Base-by-base conservation (phyloP, 306 rosid species). In the Neltuma alba region DNA sequence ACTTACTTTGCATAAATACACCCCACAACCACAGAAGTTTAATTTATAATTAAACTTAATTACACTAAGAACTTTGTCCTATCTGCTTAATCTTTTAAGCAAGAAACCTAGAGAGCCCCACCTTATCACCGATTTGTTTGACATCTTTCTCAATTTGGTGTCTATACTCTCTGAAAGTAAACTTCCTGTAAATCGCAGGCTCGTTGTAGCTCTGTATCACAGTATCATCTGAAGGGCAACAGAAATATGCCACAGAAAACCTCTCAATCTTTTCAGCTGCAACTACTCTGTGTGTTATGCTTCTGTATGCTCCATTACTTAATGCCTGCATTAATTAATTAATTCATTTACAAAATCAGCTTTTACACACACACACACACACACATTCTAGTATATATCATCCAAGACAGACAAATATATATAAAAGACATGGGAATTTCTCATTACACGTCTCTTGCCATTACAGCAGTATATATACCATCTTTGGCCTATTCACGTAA, bases 31-130 rank as follows among this genome's bases (percentile, higher is more conserved):
- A n/a, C n/a, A n/a, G n/a, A n/a, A n/a, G n/a, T n/a, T n/a, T n/a
- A n/a, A n/a, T n/a, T n/a, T n/a, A n/a, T n/a, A n/a, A n/a, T n/a
- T n/a, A n/a, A n/a, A n/a, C n/a, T n/a, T n/a, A n/a, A n/a, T n/a
- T n/a, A n/a, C n/a, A n/a, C n/a, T n/a, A n/a, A n/a, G n/a, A n/a
- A n/a, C n/a, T 37, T 37, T 37, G 6, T n/a, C 41, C 41, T 18
- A 47, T 18, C 55, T 47, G 9, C 16, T 15, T 21, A n/a, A 20
- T n/a, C 15, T 38, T 27, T 63, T 84, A 79, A 0, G 54, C 15
- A 48, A 90, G 84, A 89, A 94, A 90, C 79, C 89, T 88, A 28
- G 92, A 72, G 83, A 94, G 94, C 2, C 98, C 98, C 25, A 94
- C 83, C 87, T 94, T 94, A 70, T 89, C 90, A 9, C 97, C 98